Base-by-base conservation (phyloP, 2,329 filamentous ascomycete genomes). In the Aspergillus tubingensis region DNA sequence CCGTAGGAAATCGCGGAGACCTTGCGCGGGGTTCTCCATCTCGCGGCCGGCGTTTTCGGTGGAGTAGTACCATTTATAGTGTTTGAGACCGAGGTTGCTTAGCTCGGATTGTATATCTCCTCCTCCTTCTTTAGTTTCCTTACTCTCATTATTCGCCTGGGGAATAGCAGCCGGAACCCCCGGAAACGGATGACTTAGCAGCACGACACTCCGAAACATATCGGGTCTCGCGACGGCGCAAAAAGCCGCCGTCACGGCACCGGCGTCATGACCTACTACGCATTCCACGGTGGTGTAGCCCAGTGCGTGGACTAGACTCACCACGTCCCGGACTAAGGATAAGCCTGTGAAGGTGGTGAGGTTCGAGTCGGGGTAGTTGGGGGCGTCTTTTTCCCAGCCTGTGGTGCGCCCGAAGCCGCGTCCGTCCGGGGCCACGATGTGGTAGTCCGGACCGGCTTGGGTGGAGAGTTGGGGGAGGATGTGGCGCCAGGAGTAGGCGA, bases 401-500 rank as follows among this genome's bases (percentile, higher is more conserved):
- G 81, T 86, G 0, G 88, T 91, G 25, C 87, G 82, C 10, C 88
- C 88, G 64, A 88, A 90, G 7, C 88, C 88, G 52, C 88, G 82
- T 67, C 88, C 86, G 67, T 91, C 88, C 38, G 85, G 85, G 1
- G 88, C 87, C 2, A 90, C 84, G 56, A 87, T 86, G 68, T 87
- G 82, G 74, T 86, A 90, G 27, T 87, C 87, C 5, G 81, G 79
- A 0, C 76, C 73, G 5, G 87, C 85, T 36, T 36, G 32, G 44
- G 1, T 30, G 44, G 44, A 21, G n/a, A 91, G 77, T 0, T 77
- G 70, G 6, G 82, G 81, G 67, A 91, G 80, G 38, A 89, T 75
- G 58, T 86, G 85, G 54, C 88, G 84, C 87, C 88, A 91, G 50
- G 87, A 89, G 71, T 83, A 91, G 27, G 88, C 86, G 2, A 91